Evolutionary conservation across 2,329 filamentous ascomycete species (phyloP).

Genomic region (Pseudogymnoascus sp.): DNA sequence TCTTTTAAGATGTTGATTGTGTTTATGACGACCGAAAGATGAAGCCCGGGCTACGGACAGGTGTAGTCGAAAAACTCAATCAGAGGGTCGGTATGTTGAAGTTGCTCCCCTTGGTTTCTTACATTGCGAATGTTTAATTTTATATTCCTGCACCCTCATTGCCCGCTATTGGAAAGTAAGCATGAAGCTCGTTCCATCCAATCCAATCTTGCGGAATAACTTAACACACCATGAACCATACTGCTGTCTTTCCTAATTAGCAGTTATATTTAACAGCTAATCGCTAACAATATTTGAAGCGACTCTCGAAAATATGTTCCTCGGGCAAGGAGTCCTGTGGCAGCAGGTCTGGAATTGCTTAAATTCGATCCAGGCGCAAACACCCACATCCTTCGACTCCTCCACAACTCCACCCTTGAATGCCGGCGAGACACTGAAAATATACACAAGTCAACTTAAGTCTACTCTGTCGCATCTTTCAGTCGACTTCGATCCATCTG

Average conservation of each 20-base stretch:
- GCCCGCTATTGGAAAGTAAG: not conserved
- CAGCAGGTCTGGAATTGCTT: slow-evolving; percentile 19
- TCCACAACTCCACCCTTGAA: not conserved
- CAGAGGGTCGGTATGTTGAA: slow-evolving; percentile 24
- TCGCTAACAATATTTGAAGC: slow-evolving; percentile 6
- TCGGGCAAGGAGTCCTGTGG: slow-evolving; percentile 17
- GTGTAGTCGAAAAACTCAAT: slow-evolving; percentile 28
- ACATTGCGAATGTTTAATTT: not conserved
- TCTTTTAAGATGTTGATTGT: slow-evolving; percentile 21
- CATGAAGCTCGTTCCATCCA: not conserved
- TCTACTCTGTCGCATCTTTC: slow-evolving; percentile 15
- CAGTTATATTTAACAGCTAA: slow-evolving; percentile 11
- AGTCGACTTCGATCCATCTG: slow-evolving; percentile 17
- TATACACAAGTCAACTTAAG: slow-evolving; percentile 19
- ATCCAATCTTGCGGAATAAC: not conserved
- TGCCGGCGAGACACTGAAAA: slow-evolving; percentile 4
- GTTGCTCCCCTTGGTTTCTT: not conserved
- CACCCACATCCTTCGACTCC: not conserved
- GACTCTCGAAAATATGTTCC: slow-evolving; percentile 17
- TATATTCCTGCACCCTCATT: not conserved
- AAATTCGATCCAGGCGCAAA: slow-evolving; percentile 1
- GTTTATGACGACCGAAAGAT: slow-evolving; percentile 27
- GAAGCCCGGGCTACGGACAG: slow-evolving; percentile 27
- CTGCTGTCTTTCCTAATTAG: not conserved
- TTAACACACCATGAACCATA: not conserved